Evolutionary conservation across 495 filamentous ascomycete genomes (phyloP), one percentile per base, ranked within the genome.

Genomic region (Alectoria sarmentosa): DNA sequence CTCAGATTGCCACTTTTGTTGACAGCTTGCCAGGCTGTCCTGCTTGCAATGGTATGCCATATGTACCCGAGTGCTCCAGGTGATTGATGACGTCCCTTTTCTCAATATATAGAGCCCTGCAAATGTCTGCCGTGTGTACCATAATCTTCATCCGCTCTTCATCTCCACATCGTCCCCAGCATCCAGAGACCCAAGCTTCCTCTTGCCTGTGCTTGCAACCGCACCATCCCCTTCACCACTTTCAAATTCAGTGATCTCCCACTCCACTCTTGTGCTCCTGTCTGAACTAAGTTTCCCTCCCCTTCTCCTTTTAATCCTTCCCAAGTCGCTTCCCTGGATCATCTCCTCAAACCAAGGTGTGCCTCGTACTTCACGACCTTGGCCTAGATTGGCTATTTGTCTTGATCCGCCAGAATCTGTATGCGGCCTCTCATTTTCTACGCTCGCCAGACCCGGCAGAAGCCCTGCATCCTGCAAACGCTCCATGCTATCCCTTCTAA

Each of bases 331-430:
- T 38, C 90, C 87, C 65, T 88, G 82, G 1, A 92, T 80, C 82
- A 96, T 83, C 64, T 80, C 82, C 67, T 95, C 90, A 69, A 95
- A 91, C 90, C 90, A 96, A 3, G 89, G 88, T 54, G 89, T 76
- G 11, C 83, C 86, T n/a, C 77, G 69, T 11, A 78, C 63, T 70
- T 70, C 70, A 62, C 64, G 77, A 71, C 69, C 77, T 60, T 69
- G 69, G 69, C 74, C 72, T 46, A 70, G 74, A 61, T 60, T 71
- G 49, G 67, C 69, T 11, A 46, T 62, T 52, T 14, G 63, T 56
- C 11, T 21, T 60, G 61, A 9, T 46, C 56, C 28, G 36, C 41
- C 17, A 39, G 32, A 44, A 37, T 10, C n/a, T 37, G 60, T 55
- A 46, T 61, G 41, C 54, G 46, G 32, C 42, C n/a, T 30, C 63